Evolutionary conservation across 2,329 filamentous ascomycete species (phyloP), one percentile per base, ranked within the genome.

Genomic region (Waltergamsia citrina): DNA sequence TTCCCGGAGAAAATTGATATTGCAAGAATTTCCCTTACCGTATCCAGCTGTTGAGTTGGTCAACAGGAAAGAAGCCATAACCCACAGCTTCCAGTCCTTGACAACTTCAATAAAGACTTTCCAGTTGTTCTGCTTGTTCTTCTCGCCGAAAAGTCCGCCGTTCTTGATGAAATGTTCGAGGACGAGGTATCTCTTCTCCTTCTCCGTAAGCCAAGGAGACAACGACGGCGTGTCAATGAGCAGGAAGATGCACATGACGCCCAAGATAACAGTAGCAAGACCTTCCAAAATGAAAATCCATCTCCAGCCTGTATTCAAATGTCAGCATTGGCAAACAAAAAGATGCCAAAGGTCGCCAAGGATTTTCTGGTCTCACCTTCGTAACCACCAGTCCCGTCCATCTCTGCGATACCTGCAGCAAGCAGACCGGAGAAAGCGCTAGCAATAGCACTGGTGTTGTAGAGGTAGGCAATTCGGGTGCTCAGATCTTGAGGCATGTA

Each of bases 361-460:
- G n/a, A n/a, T n/a, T n/a, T n/a, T n/a, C n/a, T n/a, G n/a, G n/a
- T n/a, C n/a, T n/a, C n/a, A n/a, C n/a, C n/a, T 17, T 64, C 59
- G 5, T 70, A 51, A 0, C 71, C 71, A 1, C 69, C 78, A 1
- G 80, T 50, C 1, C 79, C 80, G 32, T 78, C 63, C 78, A 86
- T 84, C 35, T 80, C 70, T 7, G 67, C 67, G 36, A 86, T 85
- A 0, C 66, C 81, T 24, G 75, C 81, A 0, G 81, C 81, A 2
- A 86, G 61, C 3, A 86, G 65, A 5, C 82, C 82, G 42, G 78
- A 80, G 44, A 86, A 86, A 0, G 79, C 85, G 1, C 85, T 85
- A 0, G 85, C 83, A 1, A 92, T 62, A 0, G 85, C 84, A 0
- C 85, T 84, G 0, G 84, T 82, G 0, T 80, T 83, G 62, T 90